phyloP scores from a whole-genome alignment of 495 filamentous ascomycete species.

The Lichina pygmaea region DNA sequence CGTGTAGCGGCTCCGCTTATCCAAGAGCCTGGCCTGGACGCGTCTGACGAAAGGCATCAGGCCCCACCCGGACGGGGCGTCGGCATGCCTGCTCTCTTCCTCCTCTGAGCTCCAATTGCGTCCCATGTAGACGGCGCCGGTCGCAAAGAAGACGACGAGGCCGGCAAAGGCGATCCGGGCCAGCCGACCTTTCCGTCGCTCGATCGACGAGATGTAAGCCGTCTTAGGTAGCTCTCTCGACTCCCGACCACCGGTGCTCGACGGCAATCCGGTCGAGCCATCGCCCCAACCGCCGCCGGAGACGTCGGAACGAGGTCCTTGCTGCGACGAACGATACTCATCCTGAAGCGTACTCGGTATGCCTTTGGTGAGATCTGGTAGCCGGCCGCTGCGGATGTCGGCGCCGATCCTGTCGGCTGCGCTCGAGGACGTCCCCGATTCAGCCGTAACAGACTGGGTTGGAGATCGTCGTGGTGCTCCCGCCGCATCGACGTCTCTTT shows the following conservation, averaged over 20 bases:
- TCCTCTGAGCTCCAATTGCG: slow-evolving; percentile 66
- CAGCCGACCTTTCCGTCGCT: slow-evolving; percentile 45
- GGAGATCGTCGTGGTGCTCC: not conserved
- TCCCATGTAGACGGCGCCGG: slow-evolving; percentile 42
- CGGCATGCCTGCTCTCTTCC: slow-evolving; percentile 31
- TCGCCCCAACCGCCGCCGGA: slow-evolving; percentile 10
- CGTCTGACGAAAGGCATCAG: slow-evolving; percentile 53
- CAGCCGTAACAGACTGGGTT: not conserved
- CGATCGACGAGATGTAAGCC: slow-evolving; percentile 72
- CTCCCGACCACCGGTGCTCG: slow-evolving; percentile 19
- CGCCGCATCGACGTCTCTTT: not conserved
- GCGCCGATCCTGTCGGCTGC: slow-evolving; percentile 7
- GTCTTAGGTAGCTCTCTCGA: slow-evolving; percentile 44
- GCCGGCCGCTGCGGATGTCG: slow-evolving; percentile 15
- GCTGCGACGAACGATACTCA: slow-evolving; percentile 10
- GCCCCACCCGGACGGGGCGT: slow-evolving; percentile 48
- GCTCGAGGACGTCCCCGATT: not conserved
- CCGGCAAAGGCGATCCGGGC: slow-evolving; percentile 36
- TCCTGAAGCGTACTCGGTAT: slow-evolving; percentile 75
- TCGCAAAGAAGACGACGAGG: slow-evolving; percentile 19
- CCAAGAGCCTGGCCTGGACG: slow-evolving; percentile 39
- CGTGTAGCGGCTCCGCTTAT: slow-evolving; percentile 69
- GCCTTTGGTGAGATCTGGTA: slow-evolving; percentile 74
- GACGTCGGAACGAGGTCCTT: not conserved
- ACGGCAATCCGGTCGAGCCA: slow-evolving; percentile 25